Percentiles rank a stretch among this genome's conserved stretches.
These are phyloP conservation scores for Rhynchosporium graminicola DNA, from an alignment of 2,329 filamentous ascomycete genomes.

Conservation along the genomic window DNA sequence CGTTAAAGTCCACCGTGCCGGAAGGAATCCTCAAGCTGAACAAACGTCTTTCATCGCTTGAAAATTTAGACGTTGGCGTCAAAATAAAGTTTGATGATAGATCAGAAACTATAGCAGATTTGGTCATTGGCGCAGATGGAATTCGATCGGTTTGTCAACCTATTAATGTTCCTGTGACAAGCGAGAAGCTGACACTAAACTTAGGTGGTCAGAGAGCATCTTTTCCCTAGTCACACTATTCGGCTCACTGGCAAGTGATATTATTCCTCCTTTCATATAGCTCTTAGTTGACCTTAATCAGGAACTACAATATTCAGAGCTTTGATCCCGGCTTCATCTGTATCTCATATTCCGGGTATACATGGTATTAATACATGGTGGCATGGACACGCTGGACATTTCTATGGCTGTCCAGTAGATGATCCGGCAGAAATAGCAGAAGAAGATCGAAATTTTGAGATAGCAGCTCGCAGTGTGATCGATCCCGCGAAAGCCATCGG, in stretches of 20 bases:
- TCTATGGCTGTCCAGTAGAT: slow-evolving; percentile 47
- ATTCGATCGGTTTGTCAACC: slow-evolving; percentile 48
- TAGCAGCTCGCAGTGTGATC: slow-evolving; percentile 42
- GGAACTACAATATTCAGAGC: slow-evolving; percentile 52
- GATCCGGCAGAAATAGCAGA: slow-evolving; percentile 25
- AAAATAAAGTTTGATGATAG: slow-evolving; percentile 50
- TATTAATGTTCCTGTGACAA: not conserved
- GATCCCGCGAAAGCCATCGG: slow-evolving; percentile 39
- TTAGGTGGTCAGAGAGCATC: slow-evolving; percentile 45
- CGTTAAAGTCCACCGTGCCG: slow-evolving; percentile 50
- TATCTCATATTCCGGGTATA: slow-evolving; percentile 39
- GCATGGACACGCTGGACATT: slow-evolving; percentile 46
- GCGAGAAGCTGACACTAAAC: not conserved
- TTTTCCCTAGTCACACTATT: slow-evolving; percentile 47
- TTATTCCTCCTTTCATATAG: not conserved
- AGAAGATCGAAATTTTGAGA: slow-evolving; percentile 43
- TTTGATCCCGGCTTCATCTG: slow-evolving; percentile 43
- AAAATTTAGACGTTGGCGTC: slow-evolving; percentile 44
- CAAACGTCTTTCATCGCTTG: slow-evolving; percentile 46
- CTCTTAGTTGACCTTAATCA: slow-evolving; percentile 12
- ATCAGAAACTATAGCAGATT: slow-evolving; percentile 43
- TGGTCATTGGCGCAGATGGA: slow-evolving; percentile 55
- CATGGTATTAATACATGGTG: slow-evolving; percentile 45
- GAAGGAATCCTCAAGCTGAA: slow-evolving; percentile 47
- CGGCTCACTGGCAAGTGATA: slow-evolving; percentile 45